Evolutionary conservation across 2,329 filamentous ascomycete genomes (phyloP).

Genomic region (Thielaviopsis musarum): DNA sequence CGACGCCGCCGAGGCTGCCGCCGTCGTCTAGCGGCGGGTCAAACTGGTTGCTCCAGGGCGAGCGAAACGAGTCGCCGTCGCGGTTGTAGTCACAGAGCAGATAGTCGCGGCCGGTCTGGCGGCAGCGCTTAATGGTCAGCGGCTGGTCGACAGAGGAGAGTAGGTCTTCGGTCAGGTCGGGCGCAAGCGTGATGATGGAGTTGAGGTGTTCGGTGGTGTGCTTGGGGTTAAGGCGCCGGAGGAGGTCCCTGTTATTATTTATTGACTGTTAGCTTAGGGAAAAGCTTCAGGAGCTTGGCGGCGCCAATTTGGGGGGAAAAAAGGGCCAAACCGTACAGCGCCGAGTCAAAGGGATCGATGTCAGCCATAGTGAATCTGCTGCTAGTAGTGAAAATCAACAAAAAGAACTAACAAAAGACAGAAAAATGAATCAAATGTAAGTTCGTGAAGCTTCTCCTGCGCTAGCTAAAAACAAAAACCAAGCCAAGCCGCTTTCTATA

Average conservation of each 20-base stretch:
- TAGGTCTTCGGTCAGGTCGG: slow-evolving; percentile 89
- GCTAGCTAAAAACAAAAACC: neutral
- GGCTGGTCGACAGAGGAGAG: slow-evolving; percentile 96
- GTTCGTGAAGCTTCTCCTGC: neutral
- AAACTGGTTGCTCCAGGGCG: slow-evolving; percentile 98
- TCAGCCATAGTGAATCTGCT: slow-evolving; percentile 25
- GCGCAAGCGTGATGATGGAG: slow-evolving; percentile 73
- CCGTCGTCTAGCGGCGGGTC: slow-evolving; percentile 67
- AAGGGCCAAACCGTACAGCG: slow-evolving; percentile 39
- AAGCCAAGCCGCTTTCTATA: neutral
- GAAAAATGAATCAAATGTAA: neutral
- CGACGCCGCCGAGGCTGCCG: slow-evolving; percentile 27
- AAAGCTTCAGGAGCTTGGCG: neutral
- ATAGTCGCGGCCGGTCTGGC: slow-evolving; percentile 82
- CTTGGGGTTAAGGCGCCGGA: slow-evolving; percentile 91
- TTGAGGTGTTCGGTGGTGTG: slow-evolving; percentile 78
- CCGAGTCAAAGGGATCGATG: slow-evolving; percentile 56
- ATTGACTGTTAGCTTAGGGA: slow-evolving; percentile 5
- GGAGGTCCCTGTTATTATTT: slow-evolving; percentile 57
- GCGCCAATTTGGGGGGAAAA: neutral
- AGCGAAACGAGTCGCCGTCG: slow-evolving; percentile 92
- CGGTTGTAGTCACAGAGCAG: slow-evolving; percentile 99
- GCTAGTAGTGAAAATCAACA: neutral
- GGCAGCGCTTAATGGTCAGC: slow-evolving; percentile 69
- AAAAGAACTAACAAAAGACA: neutral